Evolutionary conservation across 306 rosid species (phyloP).

Genomic region (Acacia crassicarpa): DNA sequence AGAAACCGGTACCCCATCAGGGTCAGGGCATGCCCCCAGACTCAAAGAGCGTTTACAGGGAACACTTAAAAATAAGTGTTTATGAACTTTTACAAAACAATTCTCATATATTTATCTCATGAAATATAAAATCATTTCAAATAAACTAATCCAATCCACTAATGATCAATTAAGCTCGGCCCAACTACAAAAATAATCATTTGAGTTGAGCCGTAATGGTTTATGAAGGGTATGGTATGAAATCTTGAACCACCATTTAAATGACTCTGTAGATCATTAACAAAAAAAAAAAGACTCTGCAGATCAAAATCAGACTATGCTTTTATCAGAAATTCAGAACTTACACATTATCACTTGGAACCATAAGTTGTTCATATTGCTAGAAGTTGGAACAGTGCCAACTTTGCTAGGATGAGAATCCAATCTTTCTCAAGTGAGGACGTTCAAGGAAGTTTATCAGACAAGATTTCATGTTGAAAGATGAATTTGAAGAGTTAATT

Average conservation of each 20-base stretch:
- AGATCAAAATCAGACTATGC: neutral
- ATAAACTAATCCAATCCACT: no score
- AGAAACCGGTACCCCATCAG: no score
- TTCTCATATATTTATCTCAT: no score
- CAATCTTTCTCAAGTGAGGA: neutral
- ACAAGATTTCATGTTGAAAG: neutral
- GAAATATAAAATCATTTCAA: no score
- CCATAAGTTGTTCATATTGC: neutral
- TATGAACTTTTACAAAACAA: no score
- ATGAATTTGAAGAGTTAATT: neutral
- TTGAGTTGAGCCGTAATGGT: neutral
- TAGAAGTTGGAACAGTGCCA: neutral
- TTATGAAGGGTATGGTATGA: neutral
- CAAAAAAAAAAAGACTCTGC: no score
- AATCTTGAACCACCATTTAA: neutral
- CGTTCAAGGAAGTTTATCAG: neutral
- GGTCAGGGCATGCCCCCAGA: no score
- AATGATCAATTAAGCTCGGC: neutral
- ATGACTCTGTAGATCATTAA: neutral
- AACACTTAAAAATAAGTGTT: no score
- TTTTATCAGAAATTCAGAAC: neutral
- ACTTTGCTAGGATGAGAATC: neutral
- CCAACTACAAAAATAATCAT: neutral
- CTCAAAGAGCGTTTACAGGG: no score
- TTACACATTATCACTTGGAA: neutral